Evolutionary conservation across 176 grass and related monocot genomes (phyloP), one percentile per base, ranked within the genome.

Genomic region (Chrysopogon serrulatus): DNA sequence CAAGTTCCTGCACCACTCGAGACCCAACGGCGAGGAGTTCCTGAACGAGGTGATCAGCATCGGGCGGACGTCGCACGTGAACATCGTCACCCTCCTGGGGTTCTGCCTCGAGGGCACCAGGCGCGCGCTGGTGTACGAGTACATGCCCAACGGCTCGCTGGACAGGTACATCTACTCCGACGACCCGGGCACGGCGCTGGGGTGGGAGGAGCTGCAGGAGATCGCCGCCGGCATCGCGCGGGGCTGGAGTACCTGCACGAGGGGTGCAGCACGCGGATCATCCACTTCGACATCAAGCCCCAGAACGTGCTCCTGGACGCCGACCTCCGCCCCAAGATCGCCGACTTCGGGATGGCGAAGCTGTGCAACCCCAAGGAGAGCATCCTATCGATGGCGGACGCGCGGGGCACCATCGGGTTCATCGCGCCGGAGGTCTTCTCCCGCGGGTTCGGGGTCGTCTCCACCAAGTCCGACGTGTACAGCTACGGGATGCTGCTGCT

Each of bases 221-320:
- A 87, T 96, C 32, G 90, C 93, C 5, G 2, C 11, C 0, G 93
- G 90, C 34, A 68, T 93, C 45, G 82, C 93, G 4, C 67, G 85
- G 19, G 93, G 3, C 78, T 96, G 0, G 90, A 96, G 56, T 96
- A 96, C 86, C 68, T 96, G 37, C 93, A 96, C 35, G 85, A 85
- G 2, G 89, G 92, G 0, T 94, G 89, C 75, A 82, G 41, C 75
- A 96, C 86, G 1, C 85, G 88, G 21, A 96, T 96, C 65, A 79
- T 96, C 35, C 93, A 96, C 83, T 96, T 96, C 31, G 93, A 96
- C 45, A 92, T 96, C 40, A 95, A 95, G 53, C 90, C 90, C 13
- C 90, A 92, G 53, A 95, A 95, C 32, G 86, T 95, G 47, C 77
- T 95, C 0, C 88, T 95, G 3, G 90, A 93, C 15, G 16, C 45